Percentiles rank a stretch among this genome's conserved stretches.
Evolutionary conservation across 352 stramenopile genomes (phyloP).

Genomic region (Pilasporangium apinafurcum): DNA sequence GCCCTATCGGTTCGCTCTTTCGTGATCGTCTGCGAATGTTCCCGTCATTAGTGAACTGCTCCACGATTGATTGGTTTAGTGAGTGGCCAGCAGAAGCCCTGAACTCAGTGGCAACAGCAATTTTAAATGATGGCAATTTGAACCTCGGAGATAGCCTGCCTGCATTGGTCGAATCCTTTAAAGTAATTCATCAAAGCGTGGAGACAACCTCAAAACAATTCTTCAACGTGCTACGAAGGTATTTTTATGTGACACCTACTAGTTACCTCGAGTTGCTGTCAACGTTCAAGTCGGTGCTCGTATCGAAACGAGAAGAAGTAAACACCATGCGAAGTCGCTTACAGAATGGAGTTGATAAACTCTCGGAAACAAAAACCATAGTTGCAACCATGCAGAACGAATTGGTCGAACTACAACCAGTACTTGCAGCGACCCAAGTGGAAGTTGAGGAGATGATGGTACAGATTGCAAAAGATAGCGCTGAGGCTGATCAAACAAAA

Average conservation of each 20-base stretch:
- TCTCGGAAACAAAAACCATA: constrained; percentile 74
- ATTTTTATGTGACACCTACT: constrained; percentile 93
- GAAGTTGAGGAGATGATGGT: constrained; percentile 90
- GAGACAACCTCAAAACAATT: constrained; percentile 83
- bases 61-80: constrained; percentile 87
- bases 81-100: constrained; percentile 83
- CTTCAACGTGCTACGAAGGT: constrained; percentile 74
- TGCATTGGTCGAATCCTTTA: constrained; percentile 77
- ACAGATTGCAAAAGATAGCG: constrained; percentile 86
- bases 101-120: constrained; percentile 80
- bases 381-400: constrained; percentile 84
- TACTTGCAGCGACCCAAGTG: constrained; percentile 67
- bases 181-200: constrained; percentile 88
- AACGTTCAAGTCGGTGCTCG: constrained; percentile 88
- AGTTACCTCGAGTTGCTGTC: constrained; percentile 90
- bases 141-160: constrained; percentile 44
- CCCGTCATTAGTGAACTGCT: constrained; percentile 84
- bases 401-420: constrained; percentile 75
- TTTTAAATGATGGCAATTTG: constrained; percentile 74
- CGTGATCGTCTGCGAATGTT: constrained; percentile 84
- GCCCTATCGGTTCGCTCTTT: constrained; percentile 71
- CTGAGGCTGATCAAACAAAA: constrained; percentile 85
- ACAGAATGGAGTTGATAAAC: constrained; percentile 85
- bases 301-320: constrained; percentile 87
- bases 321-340: constrained; percentile 80